A percentile compares a stretch with the other conserved stretches of the same genome.
phyloP scores from a whole-genome alignment of 306 rosid species.

The Psophocarpus tetragonolobus region DNA sequence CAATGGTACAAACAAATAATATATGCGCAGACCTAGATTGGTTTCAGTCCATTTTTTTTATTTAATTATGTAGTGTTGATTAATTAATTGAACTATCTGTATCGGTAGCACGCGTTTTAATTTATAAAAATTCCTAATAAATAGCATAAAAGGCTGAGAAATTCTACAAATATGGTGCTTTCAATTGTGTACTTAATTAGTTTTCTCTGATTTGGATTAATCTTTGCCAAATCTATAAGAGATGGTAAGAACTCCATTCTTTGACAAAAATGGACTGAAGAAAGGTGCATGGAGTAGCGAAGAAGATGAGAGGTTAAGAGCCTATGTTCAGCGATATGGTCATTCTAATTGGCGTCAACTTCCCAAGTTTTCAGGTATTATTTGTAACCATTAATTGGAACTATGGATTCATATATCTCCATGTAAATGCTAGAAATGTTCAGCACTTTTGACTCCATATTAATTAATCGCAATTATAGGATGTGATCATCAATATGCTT shows the following conservation, averaged over 20 bases:
- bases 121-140: background rate
- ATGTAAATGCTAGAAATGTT: background rate
- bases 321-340: constrained; percentile 50
- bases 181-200: background rate
- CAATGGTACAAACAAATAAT: background rate
- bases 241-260: constrained; percentile 73
- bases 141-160: background rate
- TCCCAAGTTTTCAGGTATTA: constrained; percentile 61
- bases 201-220: background rate
- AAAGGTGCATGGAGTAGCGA: constrained; percentile 80
- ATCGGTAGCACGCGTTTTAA: constrained; percentile 2
- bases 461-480: background rate
- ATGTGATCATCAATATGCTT: background rate
- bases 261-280: constrained; percentile 64
- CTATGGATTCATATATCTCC: background rate
- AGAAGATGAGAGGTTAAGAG: constrained; percentile 67
- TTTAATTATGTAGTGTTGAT: background rate
- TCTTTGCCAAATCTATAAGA: background rate
- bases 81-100: background rate
- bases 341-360: constrained; percentile 75
- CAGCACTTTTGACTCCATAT: background rate
- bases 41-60: constrained; percentile 1
- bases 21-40: background rate
- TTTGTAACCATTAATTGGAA: background rate
- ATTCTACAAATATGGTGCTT: background rate